Evolutionary conservation across 2,329 filamentous ascomycete genomes (phyloP), one percentile per base, ranked within the genome.

Genomic region (Balansia obtecta): DNA sequence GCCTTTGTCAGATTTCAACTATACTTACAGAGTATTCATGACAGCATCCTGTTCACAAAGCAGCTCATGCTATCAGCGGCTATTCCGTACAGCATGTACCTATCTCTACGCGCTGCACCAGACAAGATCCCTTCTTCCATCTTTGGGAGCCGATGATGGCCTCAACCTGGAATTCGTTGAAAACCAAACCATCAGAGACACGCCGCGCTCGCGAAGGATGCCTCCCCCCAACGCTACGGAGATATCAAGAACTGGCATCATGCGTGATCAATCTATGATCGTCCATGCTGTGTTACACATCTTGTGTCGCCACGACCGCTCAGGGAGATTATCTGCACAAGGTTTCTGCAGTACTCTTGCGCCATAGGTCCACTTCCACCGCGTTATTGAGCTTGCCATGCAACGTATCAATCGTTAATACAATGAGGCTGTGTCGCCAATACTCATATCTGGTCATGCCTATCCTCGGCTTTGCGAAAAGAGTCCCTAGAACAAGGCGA

Each of bases 271-370:
- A 27, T 22, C 38, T 48, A 27, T 22, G 38, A 16, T 16, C 22
- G 16, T 20, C 12, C 27, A 48, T 34, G 46, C 46, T 18, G 39
- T 43, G 30, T 12, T 43, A 43, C 46, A 18, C 39, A 48, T 48
- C 38, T 37, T 22, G 46, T 48, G 46, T 40, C 34, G 46, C 46
- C 39, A 48, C 27, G 18, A 43, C 45, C 45, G 27, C 22, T 41
- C 37, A 47, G 37, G 12, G 45, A 32, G 22, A 18, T 47, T 40
- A 18, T 32, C 7, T 22, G 45, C 45, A 33, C 38, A 32, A 16
- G 38, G 34, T 41, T 20, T 32, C 37, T 47, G 22, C 33, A 37
- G 37, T 41, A 32, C n/a, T 20, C 37, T 41, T 32, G 30, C 30
- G 46, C 46, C 46, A 27, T 18, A 34, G 39, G 22, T 48, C 30